Base-by-base conservation (phyloP, 2,329 filamentous ascomycete genomes). In the Hymenoscyphus salicellus region DNA sequence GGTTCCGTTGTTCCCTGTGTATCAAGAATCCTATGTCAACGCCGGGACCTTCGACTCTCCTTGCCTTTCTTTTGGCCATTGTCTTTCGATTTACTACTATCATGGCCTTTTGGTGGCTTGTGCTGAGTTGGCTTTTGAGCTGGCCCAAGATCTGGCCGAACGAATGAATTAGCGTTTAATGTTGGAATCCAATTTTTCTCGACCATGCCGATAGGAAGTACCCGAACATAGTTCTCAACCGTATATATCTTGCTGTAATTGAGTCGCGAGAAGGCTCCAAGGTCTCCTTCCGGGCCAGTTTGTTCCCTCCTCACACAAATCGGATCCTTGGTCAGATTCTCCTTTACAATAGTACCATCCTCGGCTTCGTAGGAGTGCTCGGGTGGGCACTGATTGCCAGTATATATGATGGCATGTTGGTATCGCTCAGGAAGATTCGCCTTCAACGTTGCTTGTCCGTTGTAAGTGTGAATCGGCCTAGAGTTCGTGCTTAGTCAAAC, bases 201-300 rank as follows among this genome's bases (percentile, higher is more conserved):
- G n/a, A 70, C 65, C 33, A 52, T 62, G 11, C 73, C 73, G 20
- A 73, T 69, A 11, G 71, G 72, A 17, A 66, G 64, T 1, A 75
- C 72, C 8, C 66, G 64, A 4, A 72, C 63, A 46, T 72, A 71
- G 20, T 73, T 64, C 43, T 75, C 73, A 1, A 75, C 68, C 0
- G 73, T 74, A 49, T 74, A 74, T 17, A 73, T 55, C 23, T 75
- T 75, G 3, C 61, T 55, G 38, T 72, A 74, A 52, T 75, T 72
- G 6, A 75, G 32, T 10, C 73, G 60, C 5, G 72, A 74, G 4
- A 20, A 63, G 3, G 3, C 32, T 46, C 64, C 66, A 1, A 69
- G 63, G 28, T 68, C 62, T 36, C 60, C 66, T 41, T 71, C 66
- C 0, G 28, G 30, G 5, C 41, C 64, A 8, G 28, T 30, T 32